Percentiles rank a stretch among this genome's conserved stretches.
These are phyloP conservation scores for Hirsutella minnesotensis DNA, from an alignment of 2,329 filamentous ascomycete species.

Conservation along the genomic window DNA sequence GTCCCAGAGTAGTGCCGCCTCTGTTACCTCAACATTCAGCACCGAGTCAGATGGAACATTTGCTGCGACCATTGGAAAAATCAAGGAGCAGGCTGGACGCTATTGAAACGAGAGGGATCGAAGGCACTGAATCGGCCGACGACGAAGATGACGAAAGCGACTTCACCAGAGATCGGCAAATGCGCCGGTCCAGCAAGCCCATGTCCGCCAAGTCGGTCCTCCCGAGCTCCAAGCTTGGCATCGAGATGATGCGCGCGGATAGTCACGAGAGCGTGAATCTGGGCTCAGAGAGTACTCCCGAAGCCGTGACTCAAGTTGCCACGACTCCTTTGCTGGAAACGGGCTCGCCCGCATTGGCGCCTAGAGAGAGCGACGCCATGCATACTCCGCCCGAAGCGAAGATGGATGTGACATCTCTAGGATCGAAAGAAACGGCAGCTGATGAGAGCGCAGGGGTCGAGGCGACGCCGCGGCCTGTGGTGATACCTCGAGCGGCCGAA, in stretches of 20 bases:
- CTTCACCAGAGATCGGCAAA: slow-evolving; percentile 30
- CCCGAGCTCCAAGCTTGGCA: slow-evolving; percentile 79
- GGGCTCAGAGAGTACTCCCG: slow-evolving; percentile 36
- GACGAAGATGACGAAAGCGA: slow-evolving; percentile 91
- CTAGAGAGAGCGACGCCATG: slow-evolving; percentile 4
- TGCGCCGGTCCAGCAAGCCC: slow-evolving; percentile 29
- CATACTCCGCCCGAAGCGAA: slow-evolving; percentile 1
- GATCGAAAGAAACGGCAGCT: neutral
- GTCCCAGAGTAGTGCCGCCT: slow-evolving; percentile 34
- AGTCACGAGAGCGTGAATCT: slow-evolving; percentile 70
- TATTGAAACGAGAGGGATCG: slow-evolving; percentile 58
- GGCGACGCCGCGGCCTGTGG: slow-evolving; percentile 30
- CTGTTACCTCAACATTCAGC: slow-evolving; percentile 53
- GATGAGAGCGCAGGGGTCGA: slow-evolving; percentile 15
- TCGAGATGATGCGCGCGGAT: slow-evolving; percentile 96
- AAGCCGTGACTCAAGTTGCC: slow-evolving; percentile 38
- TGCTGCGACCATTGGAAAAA: slow-evolving; percentile 56
- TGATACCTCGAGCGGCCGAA: slow-evolving; percentile 7
- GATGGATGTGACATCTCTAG: slow-evolving; percentile 1
- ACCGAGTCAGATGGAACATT: slow-evolving; percentile 45
- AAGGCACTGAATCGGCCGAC: slow-evolving; percentile 77
- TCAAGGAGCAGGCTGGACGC: slow-evolving; percentile 64
- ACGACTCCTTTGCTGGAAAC: slow-evolving; percentile 36
- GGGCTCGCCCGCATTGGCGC: slow-evolving; percentile 17
- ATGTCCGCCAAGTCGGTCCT: slow-evolving; percentile 38